Evolutionary conservation across 768 basidiomycete species (phyloP), one percentile per base, ranked within the genome.

Genomic region (Cubamyces lactineus): DNA sequence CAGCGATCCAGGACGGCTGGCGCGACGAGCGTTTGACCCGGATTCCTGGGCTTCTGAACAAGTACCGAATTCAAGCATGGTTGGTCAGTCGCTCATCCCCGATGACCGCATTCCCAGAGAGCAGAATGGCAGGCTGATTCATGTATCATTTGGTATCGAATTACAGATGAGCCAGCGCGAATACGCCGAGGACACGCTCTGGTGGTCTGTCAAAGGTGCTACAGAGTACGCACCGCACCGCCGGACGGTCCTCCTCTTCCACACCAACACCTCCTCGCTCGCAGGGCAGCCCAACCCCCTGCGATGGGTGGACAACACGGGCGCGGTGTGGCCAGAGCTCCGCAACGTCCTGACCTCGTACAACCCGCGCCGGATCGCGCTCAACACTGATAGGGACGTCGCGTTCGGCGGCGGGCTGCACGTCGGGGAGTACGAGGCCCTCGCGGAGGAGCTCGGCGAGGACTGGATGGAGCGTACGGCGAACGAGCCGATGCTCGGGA

Each of bases 151-250:
- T 52, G 23, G 12, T 9, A 2, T 23, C 6, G 9, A 12, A 43
- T 65, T 38, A 11, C 66, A 82, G 80, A 75, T 80, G 67, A 73
- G 71, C 55, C 78, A 80, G 72, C 74, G 80, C 40, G 83, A 84
- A 63, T 80, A 83, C 63, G 82, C 82, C 2, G 83, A 84, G 60
- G 83, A 84, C 65, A 80, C 82, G 6, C 72, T 81, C 15, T 84
- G 83, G 78, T 78, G 79, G 75, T 78, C 82, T 5, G 72, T 83
- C 49, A 80, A 82, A 59, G 77, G 80, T 52, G 74, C 81, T 8
- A 82, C 81, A 8, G 78, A 77, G 53, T 82, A 78, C 70, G 80
- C 78, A 43, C 76, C 78, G 9, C 79, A 82, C 52, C 72, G 83
- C 21, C 75, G 82, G 9, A 83, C 82, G 4, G 71, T 84, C 46